phyloP scores from a whole-genome alignment of 2,329 filamentous ascomycete species.

The Curvularia sp. region DNA sequence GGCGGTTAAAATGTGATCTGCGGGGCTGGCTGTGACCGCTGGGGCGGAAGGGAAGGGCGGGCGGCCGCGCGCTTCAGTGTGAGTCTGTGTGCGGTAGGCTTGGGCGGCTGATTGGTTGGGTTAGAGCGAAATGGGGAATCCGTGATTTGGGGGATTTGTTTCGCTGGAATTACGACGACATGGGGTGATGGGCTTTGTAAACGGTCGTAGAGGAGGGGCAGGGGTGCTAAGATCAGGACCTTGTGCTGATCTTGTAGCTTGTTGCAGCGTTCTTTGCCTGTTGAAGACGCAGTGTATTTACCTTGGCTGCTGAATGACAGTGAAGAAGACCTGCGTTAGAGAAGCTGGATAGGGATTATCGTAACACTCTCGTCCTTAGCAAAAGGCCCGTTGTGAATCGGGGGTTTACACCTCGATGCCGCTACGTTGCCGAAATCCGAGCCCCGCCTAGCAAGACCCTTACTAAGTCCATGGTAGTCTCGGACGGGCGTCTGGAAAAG shows the following conservation, averaged over 20 bases:
- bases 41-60: constrained; percentile 14
- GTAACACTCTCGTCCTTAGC: not conserved
- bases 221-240: not conserved
- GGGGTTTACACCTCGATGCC: constrained; percentile 16
- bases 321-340: constrained; percentile 10
- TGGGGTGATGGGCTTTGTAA: constrained; percentile 2
- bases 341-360: constrained; percentile 12
- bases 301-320: not conserved
- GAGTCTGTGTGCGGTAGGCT: constrained; percentile 17
- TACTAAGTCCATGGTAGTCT: constrained; percentile 3
- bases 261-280: not conserved
- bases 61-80: constrained; percentile 23
- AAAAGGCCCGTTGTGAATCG: constrained; percentile 1
- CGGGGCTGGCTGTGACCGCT: constrained; percentile 7
- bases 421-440: constrained; percentile 13
- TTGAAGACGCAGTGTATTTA: not conserved
- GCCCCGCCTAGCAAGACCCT: constrained; percentile 3
- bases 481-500: constrained; percentile 9
- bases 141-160: constrained; percentile 8
- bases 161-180: constrained; percentile 11
- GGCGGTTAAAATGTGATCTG: constrained; percentile 19
- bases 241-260: not conserved
- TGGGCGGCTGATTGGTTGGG: constrained; percentile 20
- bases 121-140: constrained; percentile 3
- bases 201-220: not conserved